Conservation (phyloP, 768 basidiomycete species). For the Termitomyces bulborhizus region DNA sequence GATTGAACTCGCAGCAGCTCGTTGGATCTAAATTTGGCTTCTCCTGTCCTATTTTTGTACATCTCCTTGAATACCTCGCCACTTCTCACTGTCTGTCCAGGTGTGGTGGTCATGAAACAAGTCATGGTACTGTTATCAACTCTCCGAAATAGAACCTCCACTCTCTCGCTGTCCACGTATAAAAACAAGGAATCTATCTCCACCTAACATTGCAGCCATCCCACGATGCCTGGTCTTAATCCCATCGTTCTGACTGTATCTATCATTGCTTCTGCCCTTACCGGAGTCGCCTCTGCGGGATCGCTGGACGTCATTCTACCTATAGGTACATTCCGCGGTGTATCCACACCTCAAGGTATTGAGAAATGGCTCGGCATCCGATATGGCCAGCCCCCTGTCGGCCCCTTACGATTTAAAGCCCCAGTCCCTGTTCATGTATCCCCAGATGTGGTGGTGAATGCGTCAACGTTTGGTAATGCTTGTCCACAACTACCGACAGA, state of each 20-base stretch:
- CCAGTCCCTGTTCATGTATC: slow-evolving; percentile 36
- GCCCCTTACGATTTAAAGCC: slow-evolving; percentile 49
- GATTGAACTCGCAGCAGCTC: not conserved
- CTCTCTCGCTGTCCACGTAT: not conserved
- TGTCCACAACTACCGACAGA: slow-evolving; percentile 41
- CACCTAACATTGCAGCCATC: not conserved
- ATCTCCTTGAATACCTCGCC: not conserved
- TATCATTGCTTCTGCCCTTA: not conserved
- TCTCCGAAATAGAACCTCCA: not conserved
- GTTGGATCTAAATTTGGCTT: not conserved
- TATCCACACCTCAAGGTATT: slow-evolving; percentile 33
- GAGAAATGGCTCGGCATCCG: slow-evolving; percentile 60
- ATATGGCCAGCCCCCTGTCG: slow-evolving; percentile 52
- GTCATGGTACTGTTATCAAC: not conserved
- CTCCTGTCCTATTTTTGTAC: not conserved
- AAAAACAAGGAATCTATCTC: not conserved
- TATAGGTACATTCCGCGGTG: slow-evolving; percentile 43
- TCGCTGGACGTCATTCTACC: slow-evolving; percentile 32
- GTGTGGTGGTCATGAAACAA: no score
- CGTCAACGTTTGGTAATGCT: slow-evolving; percentile 46
- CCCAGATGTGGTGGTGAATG: slow-evolving; percentile 25
- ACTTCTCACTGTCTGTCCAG: not conserved
- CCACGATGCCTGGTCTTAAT: not conserved
- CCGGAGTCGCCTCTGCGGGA: not conserved
- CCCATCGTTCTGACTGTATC: not conserved